A percentile compares a stretch with the other conserved stretches of the same genome.
These are phyloP conservation scores for Chionographis japonica DNA, from an alignment of 106 monocot species.

Conservation along the genomic window DNA sequence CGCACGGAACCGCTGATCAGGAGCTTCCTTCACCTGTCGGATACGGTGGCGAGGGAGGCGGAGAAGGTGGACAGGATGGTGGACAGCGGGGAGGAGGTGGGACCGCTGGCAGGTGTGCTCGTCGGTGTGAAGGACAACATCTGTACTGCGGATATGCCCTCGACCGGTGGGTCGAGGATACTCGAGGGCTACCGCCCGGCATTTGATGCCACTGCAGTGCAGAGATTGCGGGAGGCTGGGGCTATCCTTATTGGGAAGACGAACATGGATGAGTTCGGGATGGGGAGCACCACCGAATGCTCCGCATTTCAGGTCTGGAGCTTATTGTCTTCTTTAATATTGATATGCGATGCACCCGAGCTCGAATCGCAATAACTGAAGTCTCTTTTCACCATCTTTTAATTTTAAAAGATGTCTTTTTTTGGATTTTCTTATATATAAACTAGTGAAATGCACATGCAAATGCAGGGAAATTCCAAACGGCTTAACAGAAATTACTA, in stretches of 20 bases:
- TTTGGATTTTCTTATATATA: too few relatives aligned
- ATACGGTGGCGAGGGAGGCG: conserved; percentile 47
- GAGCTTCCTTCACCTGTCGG: conserved; percentile 77
- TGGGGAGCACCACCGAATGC: conserved; percentile 91
- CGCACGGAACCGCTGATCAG: conserved; percentile 51
- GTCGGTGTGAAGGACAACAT: conserved; percentile 94
- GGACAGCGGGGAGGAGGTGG: conserved; percentile 58
- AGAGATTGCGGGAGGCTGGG: conserved; percentile 54
- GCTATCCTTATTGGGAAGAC: conserved; percentile 94
- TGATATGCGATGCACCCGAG: too few relatives aligned
- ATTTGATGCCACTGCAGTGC: conserved; percentile 79
- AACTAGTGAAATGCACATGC: too few relatives aligned
- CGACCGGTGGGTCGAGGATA: conserved; percentile 87
- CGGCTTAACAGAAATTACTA: too few relatives aligned
- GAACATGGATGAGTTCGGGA: conserved; percentile 96
- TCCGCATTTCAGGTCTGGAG: conserved; percentile 78
- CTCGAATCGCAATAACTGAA: too few relatives aligned
- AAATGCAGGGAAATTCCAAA: too few relatives aligned
- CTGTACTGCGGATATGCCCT: conserved; percentile 86
- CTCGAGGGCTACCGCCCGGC: conserved; percentile 81
- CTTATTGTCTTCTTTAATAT: neutral
- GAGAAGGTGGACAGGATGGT: conserved; percentile 58
- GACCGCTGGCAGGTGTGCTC: conserved; percentile 72
- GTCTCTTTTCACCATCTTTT: too few relatives aligned
- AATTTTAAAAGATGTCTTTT: too few relatives aligned